phyloP scores from a whole-genome alignment of 2,329 filamentous ascomycete species.

The Pestalotiopsis fici region DNA sequence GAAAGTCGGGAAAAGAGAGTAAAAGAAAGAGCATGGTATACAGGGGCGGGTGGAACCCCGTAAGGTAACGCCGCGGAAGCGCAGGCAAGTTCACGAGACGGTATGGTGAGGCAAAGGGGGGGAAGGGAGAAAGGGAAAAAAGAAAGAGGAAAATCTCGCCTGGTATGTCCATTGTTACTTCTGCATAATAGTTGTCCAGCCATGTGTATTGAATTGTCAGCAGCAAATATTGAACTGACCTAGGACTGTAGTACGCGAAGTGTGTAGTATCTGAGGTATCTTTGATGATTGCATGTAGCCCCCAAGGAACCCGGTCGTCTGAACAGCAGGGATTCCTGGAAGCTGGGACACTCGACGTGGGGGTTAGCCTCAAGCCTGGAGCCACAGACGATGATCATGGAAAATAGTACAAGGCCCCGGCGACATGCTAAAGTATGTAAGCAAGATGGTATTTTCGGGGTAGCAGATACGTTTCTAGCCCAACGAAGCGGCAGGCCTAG shows the following conservation, averaged over 20 bases:
- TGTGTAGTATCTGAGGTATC: neutral
- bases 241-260: neutral
- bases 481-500: neutral
- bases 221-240: neutral
- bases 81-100: neutral
- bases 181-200: neutral
- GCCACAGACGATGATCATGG: neutral
- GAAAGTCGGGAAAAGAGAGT: neutral
- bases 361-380: constrained; percentile 8
- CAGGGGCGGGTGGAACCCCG: neutral
- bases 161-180: neutral
- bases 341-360: neutral
- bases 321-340: neutral
- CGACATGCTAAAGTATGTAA: neutral
- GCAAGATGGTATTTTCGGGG: neutral
- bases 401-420: neutral
- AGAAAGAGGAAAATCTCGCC: neutral
- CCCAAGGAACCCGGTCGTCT: neutral
- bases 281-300: neutral
- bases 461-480: neutral
- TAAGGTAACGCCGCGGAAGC: neutral
- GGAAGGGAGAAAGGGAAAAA: neutral
- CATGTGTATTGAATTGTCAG: neutral
- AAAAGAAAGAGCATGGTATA: neutral
- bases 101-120: neutral